These are phyloP conservation scores for Raphidocelis subcapitata DNA, from an alignment of 139 green algal genomes.

Conservation along the genomic window DNA sequence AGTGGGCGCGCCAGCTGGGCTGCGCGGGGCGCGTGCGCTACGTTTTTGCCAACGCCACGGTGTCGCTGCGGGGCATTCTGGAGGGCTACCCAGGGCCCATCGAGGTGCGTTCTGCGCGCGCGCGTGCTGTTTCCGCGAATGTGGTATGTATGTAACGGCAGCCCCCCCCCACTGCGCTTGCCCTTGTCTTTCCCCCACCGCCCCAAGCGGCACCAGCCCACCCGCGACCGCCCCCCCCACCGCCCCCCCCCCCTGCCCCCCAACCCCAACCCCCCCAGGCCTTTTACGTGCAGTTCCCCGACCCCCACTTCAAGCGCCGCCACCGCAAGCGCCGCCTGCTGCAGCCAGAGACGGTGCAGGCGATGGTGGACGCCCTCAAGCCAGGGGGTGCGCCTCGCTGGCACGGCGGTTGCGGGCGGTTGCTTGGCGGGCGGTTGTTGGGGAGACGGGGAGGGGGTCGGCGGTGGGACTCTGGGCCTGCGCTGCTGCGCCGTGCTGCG, in stretches of 20 bases:
- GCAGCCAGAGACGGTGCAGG: constrained; percentile 62
- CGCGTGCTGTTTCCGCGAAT: too few relatives aligned
- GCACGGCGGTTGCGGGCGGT: neutral
- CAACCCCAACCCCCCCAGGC: neutral
- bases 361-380: constrained; percentile 26
- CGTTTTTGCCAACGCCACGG: constrained; percentile 76
- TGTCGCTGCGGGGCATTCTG: constrained; percentile 64
- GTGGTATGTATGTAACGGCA: too few relatives aligned
- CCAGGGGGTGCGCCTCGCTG: constrained; percentile 24
- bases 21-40: constrained; percentile 59
- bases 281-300: constrained; percentile 81
- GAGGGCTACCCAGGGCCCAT: constrained; percentile 66
- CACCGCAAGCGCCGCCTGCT: constrained; percentile 87
- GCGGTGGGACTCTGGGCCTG: neutral
- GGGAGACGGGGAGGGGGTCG: neutral
- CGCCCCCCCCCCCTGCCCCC: neutral
- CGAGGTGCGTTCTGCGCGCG: neutral
- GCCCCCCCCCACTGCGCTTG: too few relatives aligned
- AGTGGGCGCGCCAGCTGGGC: constrained; percentile 59
- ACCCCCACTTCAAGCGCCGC: constrained; percentile 88
- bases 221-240: constrained; percentile 1
- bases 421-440: neutral
- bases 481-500: neutral
- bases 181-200: too few relatives aligned
- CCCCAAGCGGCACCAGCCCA: constrained; percentile 29